Evolutionary conservation across 2,329 filamentous ascomycete genomes (phyloP), one percentile per base, ranked within the genome.

Genomic region (Neoarthrinium moseri): DNA sequence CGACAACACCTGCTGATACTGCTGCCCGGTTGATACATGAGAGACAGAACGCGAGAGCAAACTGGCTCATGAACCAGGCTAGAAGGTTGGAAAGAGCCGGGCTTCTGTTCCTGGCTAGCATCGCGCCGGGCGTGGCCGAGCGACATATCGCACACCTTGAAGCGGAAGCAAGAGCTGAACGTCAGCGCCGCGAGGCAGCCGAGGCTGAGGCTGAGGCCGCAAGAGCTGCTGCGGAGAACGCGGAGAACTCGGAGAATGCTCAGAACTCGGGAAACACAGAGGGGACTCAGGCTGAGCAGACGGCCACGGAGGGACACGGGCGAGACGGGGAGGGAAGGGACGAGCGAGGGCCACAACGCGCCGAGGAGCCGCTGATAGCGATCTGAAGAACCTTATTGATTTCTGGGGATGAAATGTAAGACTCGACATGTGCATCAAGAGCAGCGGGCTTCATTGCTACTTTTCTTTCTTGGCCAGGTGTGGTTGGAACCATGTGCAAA

Each of bases 51-150:
- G 62, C 62, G 3, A 75, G 81, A 51, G 68, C 66, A 7, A 70
- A 69, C 37, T 75, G 78, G 74, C 54, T 81, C 5, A 57, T 73
- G 49, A 63, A 73, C 41, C 75, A 78, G 46, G 62, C 77, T 5
- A 70, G 81, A 46, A 68, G 79, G 10, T 56, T 80, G 6, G 81
- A 86, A 62, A 74, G 83, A 51, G 77, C 81, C 15, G 71, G 78
- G 0, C 71, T 86, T 13, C 67, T 86, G 20, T 86, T 86, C 56
- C 66, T 86, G 18, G 83, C 83, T 17, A 86, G 83, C 58, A 75
- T 86, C 49, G 80, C 82, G 2, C 83, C 83, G 1, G 83, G 83
- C 8, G 74, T 86, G 20, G 81, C 81, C 1, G 83, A 86, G 63
- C 69, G 81, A 39, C 83, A 86, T 50, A 84, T 86, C 49, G 77